Conservation (phyloP, 371 early-diverging fungal genomes). For the Mucor lusitanicus region DNA sequence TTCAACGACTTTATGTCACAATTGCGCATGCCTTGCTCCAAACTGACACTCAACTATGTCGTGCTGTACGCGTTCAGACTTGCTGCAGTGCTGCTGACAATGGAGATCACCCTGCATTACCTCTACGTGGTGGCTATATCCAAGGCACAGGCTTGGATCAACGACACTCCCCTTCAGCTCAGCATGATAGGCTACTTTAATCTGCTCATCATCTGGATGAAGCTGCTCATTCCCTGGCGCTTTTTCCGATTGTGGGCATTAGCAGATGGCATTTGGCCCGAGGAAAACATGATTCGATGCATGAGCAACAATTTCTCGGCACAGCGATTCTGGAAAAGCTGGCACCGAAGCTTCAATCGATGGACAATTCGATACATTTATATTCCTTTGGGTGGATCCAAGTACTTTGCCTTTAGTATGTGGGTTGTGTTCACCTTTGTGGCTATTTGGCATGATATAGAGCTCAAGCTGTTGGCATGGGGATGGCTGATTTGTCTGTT, state of each 20-base stretch:
- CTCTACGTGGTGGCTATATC: slow-evolving; percentile 87
- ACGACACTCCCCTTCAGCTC: slow-evolving; percentile 73
- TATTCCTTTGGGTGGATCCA: slow-evolving; percentile 86
- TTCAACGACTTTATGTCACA: slow-evolving; percentile 91
- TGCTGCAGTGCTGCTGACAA: slow-evolving; percentile 55
- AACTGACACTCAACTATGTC: slow-evolving; percentile 39
- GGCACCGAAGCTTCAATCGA: slow-evolving; percentile 91
- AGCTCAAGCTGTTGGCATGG: slow-evolving; percentile 85
- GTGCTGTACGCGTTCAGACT: slow-evolving; percentile 55
- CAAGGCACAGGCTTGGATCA: slow-evolving; percentile 78
- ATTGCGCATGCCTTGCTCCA: slow-evolving; percentile 56
- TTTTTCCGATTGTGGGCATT: slow-evolving; percentile 93
- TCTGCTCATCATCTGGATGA: slow-evolving; percentile 89
- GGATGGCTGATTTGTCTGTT: slow-evolving; percentile 89
- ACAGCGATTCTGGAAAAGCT: slow-evolving; percentile 89
- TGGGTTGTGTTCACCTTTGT: slow-evolving; percentile 92
- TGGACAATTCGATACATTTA: slow-evolving; percentile 92
- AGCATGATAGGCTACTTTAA: slow-evolving; percentile 82
- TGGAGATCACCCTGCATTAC: slow-evolving; percentile 84
- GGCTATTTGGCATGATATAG: slow-evolving; percentile 94
- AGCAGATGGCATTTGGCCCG: slow-evolving; percentile 80
- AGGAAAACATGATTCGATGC: slow-evolving; percentile 93
- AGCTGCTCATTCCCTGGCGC: slow-evolving; percentile 89
- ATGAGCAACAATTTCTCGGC: slow-evolving; percentile 92
- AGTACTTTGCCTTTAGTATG: slow-evolving; percentile 66